Evolutionary conservation across 73 alveolate genomes (phyloP), one percentile per base, ranked within the genome.

Genomic region (Tetrahymena elliotti): DNA sequence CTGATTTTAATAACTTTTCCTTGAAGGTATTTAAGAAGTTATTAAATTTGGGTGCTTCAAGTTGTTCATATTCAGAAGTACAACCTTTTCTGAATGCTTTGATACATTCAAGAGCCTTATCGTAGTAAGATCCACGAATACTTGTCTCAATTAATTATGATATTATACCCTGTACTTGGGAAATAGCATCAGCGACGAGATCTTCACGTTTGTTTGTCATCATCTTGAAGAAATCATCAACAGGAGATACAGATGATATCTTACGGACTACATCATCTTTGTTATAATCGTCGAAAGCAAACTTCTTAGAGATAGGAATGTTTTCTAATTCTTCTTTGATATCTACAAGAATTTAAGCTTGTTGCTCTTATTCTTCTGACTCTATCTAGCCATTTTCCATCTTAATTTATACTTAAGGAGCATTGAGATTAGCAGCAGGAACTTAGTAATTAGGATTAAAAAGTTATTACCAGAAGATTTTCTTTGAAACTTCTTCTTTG

Each of bases 151-250:
- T 96, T 47, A 98, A 95, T 92, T 97, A 96, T 13, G 47, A 35
- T 34, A 99, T 98, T 38, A 99, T 93, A 24, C 96, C 98, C 93
- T 96, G 88, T 98, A 99, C 97, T 96, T 98, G 97, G 34, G 97
- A 94, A 93, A 99, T 96, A 16, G 99, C 99, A 38, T 94, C 98
- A 93, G 93, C 97, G 31, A 98, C 99, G 84, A 97, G 96, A 97
- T 99, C 99, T 38, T 94, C 99, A 94, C 97, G 98, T 93, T 99
- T 98, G 94, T 99, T 99, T 24, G 96, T 97, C 7, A 98, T 96
- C 99, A 99, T 98, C 94, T 98, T 98, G 96, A 97, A 97, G 95
- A 99, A 99, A 95, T 99, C 99, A 83, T 97, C 98, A 24, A 99
- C 97, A 7, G 99, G 99, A 31, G 98, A 96, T 27, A 98, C 97